A percentile compares a stretch with the other conserved stretches of the same genome.
These are phyloP conservation scores for Candida golubevii DNA, from an alignment of 805 yeast genomes.

Conservation along the genomic window DNA sequence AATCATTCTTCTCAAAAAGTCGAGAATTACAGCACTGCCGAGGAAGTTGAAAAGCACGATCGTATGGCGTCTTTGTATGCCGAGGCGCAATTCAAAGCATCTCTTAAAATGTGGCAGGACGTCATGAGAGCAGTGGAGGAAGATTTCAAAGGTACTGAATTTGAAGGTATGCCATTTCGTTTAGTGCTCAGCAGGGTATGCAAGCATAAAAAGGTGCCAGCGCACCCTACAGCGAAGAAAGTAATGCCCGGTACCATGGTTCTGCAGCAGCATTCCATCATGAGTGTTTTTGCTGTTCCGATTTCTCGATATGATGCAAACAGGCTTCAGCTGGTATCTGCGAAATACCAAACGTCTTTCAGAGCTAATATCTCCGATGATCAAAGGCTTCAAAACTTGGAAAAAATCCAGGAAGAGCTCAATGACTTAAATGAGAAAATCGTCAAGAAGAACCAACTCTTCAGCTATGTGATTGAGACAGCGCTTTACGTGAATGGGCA, in stretches of 20 bases:
- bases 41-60: constrained; percentile 9
- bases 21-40: constrained; percentile 9
- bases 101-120: constrained; percentile 23
- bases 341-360: constrained; percentile 29
- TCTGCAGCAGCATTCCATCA: constrained; percentile 7
- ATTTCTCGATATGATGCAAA: constrained; percentile 19
- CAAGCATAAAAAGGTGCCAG: background rate
- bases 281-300: constrained; percentile 31
- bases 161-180: constrained; percentile 23
- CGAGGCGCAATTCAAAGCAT: constrained; percentile 17
- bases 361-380: constrained; percentile 22
- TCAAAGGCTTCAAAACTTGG: constrained; percentile 22
- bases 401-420: constrained; percentile 23
- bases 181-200: constrained; percentile 21
- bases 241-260: too few species aligned
- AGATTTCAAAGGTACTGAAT: constrained; percentile 21
- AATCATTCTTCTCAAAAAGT: background rate
- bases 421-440: constrained; percentile 22
- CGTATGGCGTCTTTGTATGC: constrained; percentile 13
- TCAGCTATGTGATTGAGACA: constrained; percentile 22
- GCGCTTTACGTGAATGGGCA: constrained; percentile 18
- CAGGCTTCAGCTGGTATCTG: constrained; percentile 23
- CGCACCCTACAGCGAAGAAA: background rate
- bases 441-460: constrained; percentile 16
- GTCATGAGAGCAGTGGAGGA: constrained; percentile 24